Evolutionary conservation across 2,329 filamentous ascomycete genomes (phyloP).

Genomic region (Didymosphaeria variabile): DNA sequence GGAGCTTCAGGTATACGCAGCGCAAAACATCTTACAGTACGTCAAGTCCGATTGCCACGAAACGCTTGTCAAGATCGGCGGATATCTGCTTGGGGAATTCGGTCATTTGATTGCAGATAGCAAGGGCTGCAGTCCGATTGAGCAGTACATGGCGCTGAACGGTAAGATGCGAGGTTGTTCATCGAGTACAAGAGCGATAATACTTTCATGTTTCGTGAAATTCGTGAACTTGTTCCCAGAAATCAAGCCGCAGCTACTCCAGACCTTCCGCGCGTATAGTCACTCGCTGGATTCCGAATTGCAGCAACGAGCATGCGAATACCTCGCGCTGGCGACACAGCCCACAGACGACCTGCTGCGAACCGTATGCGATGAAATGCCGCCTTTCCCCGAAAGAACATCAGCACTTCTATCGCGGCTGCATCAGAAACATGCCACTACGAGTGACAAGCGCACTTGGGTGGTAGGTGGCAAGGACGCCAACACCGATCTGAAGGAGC

Average conservation of each 20-base stretch:
- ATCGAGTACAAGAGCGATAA: slow-evolving; percentile 88
- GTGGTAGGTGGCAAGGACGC: slow-evolving; percentile 97
- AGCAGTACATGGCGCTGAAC: slow-evolving; percentile 93
- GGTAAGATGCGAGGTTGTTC: slow-evolving; percentile 89
- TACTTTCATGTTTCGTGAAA: slow-evolving; percentile 95
- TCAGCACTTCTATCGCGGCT: slow-evolving; percentile 90
- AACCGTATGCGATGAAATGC: slow-evolving; percentile 98
- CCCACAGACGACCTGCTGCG: slow-evolving; percentile 90
- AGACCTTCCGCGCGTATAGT: slow-evolving; percentile 90
- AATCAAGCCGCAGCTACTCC: slow-evolving; percentile 93
- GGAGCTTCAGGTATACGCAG: slow-evolving; percentile 94
- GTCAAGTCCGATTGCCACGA: slow-evolving; percentile 96
- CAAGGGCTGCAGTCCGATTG: slow-evolving; percentile 91
- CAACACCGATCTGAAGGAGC: slow-evolving; percentile 81
- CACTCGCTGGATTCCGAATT: slow-evolving; percentile 94
- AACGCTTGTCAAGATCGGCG: slow-evolving; percentile 96
- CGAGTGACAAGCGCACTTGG: slow-evolving; percentile 96
- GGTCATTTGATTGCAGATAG: slow-evolving; percentile 95
- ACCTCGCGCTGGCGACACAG: slow-evolving; percentile 83
- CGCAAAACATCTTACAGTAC: slow-evolving; percentile 91
- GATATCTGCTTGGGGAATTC: slow-evolving; percentile 95
- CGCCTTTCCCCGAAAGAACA: slow-evolving; percentile 92
- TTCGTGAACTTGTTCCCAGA: slow-evolving; percentile 98
- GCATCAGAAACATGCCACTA: slow-evolving; percentile 92
- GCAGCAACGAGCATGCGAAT: slow-evolving; percentile 96